Percentiles rank a stretch among this genome's conserved stretches.
Evolutionary conservation across 768 basidiomycete genomes (phyloP).

Genomic region (Tricholoma matsutake): DNA sequence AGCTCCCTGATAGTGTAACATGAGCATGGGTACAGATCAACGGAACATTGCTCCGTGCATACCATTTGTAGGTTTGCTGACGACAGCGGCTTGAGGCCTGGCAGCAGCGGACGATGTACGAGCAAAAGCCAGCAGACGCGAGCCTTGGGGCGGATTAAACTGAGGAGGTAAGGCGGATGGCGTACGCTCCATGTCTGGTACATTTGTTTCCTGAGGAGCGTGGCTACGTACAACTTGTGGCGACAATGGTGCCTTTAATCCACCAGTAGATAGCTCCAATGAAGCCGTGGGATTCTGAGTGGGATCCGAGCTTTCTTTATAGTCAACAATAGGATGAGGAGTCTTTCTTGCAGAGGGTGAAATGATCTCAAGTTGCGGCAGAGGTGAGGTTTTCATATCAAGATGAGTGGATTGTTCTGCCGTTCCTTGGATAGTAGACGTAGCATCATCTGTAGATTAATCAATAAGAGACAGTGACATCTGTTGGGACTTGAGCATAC

Average conservation of each 20-base stretch:
- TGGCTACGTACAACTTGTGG: neutral
- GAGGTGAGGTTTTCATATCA: neutral
- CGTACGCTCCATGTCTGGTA: slow-evolving; percentile 2
- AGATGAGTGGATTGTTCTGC: neutral
- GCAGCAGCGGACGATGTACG: slow-evolving; percentile 25
- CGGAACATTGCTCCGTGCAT: slow-evolving; percentile 2
- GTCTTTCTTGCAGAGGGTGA: neutral
- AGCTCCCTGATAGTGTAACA: neutral
- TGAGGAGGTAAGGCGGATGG: slow-evolving; percentile 17
- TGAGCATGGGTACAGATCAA: neutral
- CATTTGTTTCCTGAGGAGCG: neutral
- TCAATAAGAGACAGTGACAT: neutral
- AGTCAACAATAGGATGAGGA: neutral
- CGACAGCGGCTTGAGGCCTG: slow-evolving; percentile 23
- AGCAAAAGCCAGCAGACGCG: slow-evolving; percentile 49
- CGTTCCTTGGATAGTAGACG: neutral
- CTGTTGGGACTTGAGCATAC: neutral
- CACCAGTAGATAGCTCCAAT: neutral
- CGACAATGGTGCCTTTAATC: neutral
- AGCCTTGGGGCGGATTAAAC: slow-evolving; percentile 49
- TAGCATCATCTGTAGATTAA: neutral
- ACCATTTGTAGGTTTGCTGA: slow-evolving; percentile 25
- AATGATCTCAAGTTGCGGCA: slow-evolving; percentile 10
- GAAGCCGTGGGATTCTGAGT: neutral
- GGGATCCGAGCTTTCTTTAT: neutral